Conservation (phyloP, 2,329 filamentous ascomycete species). For the Penicillium sp. region DNA sequence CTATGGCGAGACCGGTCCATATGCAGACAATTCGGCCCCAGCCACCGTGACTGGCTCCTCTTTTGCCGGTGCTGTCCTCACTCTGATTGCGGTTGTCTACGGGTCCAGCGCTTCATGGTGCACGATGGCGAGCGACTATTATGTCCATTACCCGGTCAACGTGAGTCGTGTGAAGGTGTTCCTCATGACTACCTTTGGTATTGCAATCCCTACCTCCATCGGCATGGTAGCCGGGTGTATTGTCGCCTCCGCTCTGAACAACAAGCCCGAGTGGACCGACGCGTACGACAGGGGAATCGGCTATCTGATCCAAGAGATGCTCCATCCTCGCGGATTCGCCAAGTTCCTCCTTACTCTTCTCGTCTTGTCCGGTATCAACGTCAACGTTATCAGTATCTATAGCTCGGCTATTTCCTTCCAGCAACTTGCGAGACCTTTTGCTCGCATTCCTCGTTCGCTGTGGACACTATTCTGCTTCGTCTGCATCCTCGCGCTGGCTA, state of each 20-base stretch:
- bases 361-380: conserved; percentile 14
- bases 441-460: conserved; percentile 45
- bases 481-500: conserved; percentile 43
- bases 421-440: conserved; percentile 42
- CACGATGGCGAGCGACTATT: conserved; percentile 24
- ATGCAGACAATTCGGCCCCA: conserved; percentile 39
- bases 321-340: conserved; percentile 23
- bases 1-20: conserved; percentile 44
- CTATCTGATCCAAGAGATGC: conserved; percentile 19
- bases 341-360: conserved; percentile 36
- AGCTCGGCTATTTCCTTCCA: conserved; percentile 31
- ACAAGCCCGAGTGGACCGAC: conserved; percentile 15
- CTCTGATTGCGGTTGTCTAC: conserved; percentile 41
- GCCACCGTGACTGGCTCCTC: conserved; percentile 30
- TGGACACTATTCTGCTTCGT: conserved; percentile 47
- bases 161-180: conserved; percentile 21
- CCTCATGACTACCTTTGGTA: conserved; percentile 21
- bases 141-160: conserved; percentile 24
- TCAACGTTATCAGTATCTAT: conserved; percentile 5
- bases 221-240: conserved; percentile 18
- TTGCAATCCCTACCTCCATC: conserved; percentile 22
- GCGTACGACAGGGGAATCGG: conserved; percentile 21
- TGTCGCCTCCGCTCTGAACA: conserved; percentile 17
- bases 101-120: conserved; percentile 23
- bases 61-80: conserved; percentile 27